Evolutionary conservation across 1,284 basidiomycete genomes (phyloP).

Genomic region (Mycena sp.): DNA sequence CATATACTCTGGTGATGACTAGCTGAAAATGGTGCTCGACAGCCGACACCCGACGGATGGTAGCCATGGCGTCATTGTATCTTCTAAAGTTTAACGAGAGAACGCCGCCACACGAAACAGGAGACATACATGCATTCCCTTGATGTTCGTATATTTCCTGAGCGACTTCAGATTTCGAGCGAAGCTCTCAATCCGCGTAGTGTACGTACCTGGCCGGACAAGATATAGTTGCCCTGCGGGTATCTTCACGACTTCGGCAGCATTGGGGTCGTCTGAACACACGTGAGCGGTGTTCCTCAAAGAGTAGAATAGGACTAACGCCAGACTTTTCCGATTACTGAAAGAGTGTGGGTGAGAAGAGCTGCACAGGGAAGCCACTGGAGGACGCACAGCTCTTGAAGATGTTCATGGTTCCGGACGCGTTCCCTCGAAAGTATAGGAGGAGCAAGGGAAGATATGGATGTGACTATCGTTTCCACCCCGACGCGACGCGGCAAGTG

Average conservation of each 20-base stretch:
- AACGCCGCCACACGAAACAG: not conserved
- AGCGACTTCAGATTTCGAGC: not conserved
- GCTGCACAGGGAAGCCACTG: conserved; percentile 16
- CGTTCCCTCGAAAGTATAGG: not conserved
- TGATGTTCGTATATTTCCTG: conserved; percentile 87
- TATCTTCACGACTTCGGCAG: conserved; percentile 94
- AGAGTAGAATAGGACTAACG: conserved; percentile 63
- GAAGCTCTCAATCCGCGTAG: not conserved
- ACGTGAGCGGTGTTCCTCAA: conserved; percentile 34
- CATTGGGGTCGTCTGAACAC: conserved; percentile 81
- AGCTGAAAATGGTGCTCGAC: conserved; percentile 94
- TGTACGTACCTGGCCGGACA: conserved; percentile 67
- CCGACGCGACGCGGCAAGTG: conserved; percentile 10
- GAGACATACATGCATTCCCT: conserved; percentile 95
- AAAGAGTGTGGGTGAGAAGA: conserved; percentile 20
- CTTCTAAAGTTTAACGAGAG: conserved; percentile 50
- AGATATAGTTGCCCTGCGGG: conserved; percentile 93
- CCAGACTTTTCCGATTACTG: conserved; percentile 95
- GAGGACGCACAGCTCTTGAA: conserved; percentile 78
- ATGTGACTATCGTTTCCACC: not conserved
- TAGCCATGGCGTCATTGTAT: conserved; percentile 95
- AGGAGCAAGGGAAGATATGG: not conserved
- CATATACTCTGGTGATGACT: conserved; percentile 95
- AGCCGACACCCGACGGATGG: conserved; percentile 86
- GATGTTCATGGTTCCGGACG: conserved; percentile 54